A percentile compares a stretch with the other conserved stretches of the same genome.
phyloP scores from a whole-genome alignment of 495 filamentous ascomycete species.

The Penicillium cosmopolitanum region DNA sequence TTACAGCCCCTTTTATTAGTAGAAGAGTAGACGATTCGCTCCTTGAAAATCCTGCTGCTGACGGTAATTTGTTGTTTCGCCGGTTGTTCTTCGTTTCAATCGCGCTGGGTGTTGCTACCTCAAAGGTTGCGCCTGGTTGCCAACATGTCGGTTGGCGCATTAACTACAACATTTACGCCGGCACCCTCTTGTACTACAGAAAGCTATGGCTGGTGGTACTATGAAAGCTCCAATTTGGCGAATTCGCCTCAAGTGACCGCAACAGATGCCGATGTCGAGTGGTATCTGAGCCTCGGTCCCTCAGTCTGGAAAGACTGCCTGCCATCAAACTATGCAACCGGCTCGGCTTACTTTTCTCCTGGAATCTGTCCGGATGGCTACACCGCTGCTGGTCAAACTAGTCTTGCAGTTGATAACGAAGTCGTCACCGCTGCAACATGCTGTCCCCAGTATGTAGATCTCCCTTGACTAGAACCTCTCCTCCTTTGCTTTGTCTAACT shows the following conservation, averaged over 20 bases:
- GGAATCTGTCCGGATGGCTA: conserved; percentile 16
- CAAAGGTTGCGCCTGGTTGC: neutral
- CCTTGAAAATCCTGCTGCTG: neutral
- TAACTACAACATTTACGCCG: neutral
- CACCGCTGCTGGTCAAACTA: conserved; percentile 9
- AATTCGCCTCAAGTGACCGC: neutral
- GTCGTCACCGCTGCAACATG: conserved; percentile 7
- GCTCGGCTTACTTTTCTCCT: conserved; percentile 13
- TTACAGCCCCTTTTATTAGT: neutral
- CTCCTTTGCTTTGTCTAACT: neutral
- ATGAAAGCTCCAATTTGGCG: conserved; percentile 1
- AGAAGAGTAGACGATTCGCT: neutral
- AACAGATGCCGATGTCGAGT: neutral
- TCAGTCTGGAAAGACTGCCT: conserved; percentile 1
- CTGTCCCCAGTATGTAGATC: conserved; percentile 1
- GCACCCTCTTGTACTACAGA: neutral
- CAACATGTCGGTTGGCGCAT: neutral
- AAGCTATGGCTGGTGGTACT: neutral
- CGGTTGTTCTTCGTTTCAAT: neutral
- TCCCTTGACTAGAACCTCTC: neutral
- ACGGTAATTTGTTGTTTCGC: neutral
- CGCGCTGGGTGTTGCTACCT: neutral
- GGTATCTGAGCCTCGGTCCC: conserved; percentile 9
- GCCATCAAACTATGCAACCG: conserved; percentile 3
- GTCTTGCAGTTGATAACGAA: neutral